Percentiles rank a stretch among this genome's conserved stretches.
phyloP scores from a whole-genome alignment of 441 rosid species.

The Gossypium davidsonii region DNA sequence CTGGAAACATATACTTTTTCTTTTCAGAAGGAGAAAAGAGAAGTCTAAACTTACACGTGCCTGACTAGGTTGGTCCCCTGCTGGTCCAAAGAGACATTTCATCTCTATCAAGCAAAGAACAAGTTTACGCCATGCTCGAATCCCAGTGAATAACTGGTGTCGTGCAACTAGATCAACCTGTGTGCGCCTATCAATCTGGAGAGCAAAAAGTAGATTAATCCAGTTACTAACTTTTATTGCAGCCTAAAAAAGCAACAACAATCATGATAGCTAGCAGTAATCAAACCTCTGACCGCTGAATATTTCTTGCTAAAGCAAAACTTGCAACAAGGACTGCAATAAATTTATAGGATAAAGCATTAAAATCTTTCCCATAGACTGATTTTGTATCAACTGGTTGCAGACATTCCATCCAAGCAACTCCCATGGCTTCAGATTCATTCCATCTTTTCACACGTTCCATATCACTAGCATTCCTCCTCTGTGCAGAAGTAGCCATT shows the following conservation, averaged over 20 bases:
- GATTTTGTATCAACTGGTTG: constrained; percentile 90
- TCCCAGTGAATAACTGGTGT: constrained; percentile 60
- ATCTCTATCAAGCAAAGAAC: constrained; percentile 79
- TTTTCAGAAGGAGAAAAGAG: neutral
- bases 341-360: constrained; percentile 88
- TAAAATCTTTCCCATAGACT: constrained; percentile 96
- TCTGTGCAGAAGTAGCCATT: constrained; percentile 98
- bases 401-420: constrained; percentile 99
- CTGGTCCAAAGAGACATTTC: constrained; percentile 82
- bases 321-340: constrained; percentile 96
- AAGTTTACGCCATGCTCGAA: constrained; percentile 89
- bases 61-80: constrained; percentile 51
- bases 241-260: constrained; percentile 15
- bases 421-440: constrained; percentile 89
- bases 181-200: constrained; percentile 83
- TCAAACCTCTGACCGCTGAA: constrained; percentile 95
- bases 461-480: constrained; percentile 81
- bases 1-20: constrained; percentile 9
- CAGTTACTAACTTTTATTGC: constrained; percentile 7
- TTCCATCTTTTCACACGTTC: constrained; percentile 96
- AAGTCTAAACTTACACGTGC: constrained; percentile 41
- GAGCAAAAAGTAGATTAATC: constrained; percentile 19
- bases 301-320: constrained; percentile 96
- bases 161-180: constrained; percentile 65
- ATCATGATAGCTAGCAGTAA: constrained; percentile 16